Evolutionary conservation across 495 filamentous ascomycete species (phyloP), one percentile per base, ranked within the genome.

Genomic region (Chlorociboria aeruginascens): DNA sequence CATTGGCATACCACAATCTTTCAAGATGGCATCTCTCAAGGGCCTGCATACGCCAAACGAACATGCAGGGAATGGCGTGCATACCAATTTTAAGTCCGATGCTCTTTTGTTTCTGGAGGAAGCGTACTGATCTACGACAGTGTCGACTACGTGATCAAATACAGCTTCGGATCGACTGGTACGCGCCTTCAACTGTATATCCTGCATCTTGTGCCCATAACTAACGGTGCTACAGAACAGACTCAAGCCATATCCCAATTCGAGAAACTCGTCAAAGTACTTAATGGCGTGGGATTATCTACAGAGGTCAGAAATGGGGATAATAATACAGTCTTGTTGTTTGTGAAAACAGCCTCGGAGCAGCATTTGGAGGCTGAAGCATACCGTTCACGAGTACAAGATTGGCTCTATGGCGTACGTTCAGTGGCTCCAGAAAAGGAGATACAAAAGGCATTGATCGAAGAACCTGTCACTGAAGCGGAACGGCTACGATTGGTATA

Each of bases 361-460:
- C 64, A 73, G 48, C 73, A 81, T 48, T 66, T 89, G 43, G 64
- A 69, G 48, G 65, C 63, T 38, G 76, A 83, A 41, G 75, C 85
- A 45, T 86, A 88, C 56, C 76, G 78, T 43, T 83, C 81, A 9
- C 33, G 92, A 43, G 81, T 96, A 40, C 87, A 88, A 58, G 93
- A 98, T 68, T 98, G 92, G 92, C 82, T 97, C 25, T 83, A 89
- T 66, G 88, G 92, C 31, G 83, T 96, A 33, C 82, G 88, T 36
- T 71, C 81, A 51, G 71, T 74, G 12, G 83, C 89, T 29, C 93
- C 90, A 1, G 81, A 85, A 47, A 79, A 79, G 61, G 79, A 89
- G 46, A 81, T 81, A 20, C 69, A 78, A 44, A 66, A 73, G 36
- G 72, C 73, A 28, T 65, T 85, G 39, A 70, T 74, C 33, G 65